These are phyloP conservation scores for Mycena sp. DNA, from an alignment of 1,284 basidiomycete species.

Conservation along the genomic window DNA sequence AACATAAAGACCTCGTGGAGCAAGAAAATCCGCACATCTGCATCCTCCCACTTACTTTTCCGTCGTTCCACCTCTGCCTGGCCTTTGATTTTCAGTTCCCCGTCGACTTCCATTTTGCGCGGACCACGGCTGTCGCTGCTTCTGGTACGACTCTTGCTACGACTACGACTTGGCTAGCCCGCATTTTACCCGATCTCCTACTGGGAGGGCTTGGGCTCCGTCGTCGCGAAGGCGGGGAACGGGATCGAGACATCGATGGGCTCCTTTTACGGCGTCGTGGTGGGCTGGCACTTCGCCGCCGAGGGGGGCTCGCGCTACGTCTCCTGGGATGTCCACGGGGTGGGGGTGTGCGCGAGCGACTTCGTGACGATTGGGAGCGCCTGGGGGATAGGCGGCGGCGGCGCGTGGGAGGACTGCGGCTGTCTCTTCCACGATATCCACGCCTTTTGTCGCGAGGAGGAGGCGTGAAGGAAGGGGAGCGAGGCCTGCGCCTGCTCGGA, in stretches of 20 bases:
- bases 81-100: slow-evolving; percentile 77
- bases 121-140: slow-evolving; percentile 26
- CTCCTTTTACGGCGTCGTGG: slow-evolving; percentile 4
- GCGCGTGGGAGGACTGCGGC: slow-evolving; percentile 57
- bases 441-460: slow-evolving; percentile 12
- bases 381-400: slow-evolving; percentile 47
- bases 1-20: not conserved
- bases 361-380: slow-evolving; percentile 47
- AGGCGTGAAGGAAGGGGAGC: slow-evolving; percentile 19
- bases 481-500: slow-evolving; percentile 25
- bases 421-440: slow-evolving; percentile 45
- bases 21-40: slow-evolving; percentile 33
- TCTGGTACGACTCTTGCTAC: slow-evolving; percentile 33
- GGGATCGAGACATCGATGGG: not conserved
- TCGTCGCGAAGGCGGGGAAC: not conserved
- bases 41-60: slow-evolving; percentile 59
- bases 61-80: slow-evolving; percentile 65
- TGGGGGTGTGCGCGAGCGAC: slow-evolving; percentile 50
- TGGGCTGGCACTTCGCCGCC: slow-evolving; percentile 24
- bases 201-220: slow-evolving; percentile 41
- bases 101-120: slow-evolving; percentile 58
- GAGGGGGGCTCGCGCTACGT: slow-evolving; percentile 27
- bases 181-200: slow-evolving; percentile 29
- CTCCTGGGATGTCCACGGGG: slow-evolving; percentile 46
- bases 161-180: slow-evolving; percentile 1